Percentiles rank a stretch among this genome's conserved stretches.
These are phyloP conservation scores for Phlebopus sp. DNA, from an alignment of 1,284 basidiomycete genomes.

Conservation along the genomic window DNA sequence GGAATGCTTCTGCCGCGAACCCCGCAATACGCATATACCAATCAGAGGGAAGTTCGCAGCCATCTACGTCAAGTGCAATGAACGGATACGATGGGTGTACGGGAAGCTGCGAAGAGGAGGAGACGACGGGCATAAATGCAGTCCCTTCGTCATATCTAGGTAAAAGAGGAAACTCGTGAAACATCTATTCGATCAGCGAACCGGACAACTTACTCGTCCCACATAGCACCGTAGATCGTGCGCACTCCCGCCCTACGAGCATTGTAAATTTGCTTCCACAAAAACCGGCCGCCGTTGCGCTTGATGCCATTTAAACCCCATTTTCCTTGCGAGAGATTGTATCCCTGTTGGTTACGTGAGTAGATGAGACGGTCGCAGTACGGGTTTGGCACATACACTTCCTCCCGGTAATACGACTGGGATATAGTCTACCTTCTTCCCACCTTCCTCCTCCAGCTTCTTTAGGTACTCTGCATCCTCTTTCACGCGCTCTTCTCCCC, in stretches of 20 bases:
- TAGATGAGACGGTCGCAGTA: background rate
- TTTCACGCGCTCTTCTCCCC: constrained; percentile 57
- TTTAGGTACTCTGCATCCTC: constrained; percentile 59
- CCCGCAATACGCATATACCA: constrained; percentile 82
- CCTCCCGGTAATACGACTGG: constrained; percentile 73
- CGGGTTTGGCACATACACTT: constrained; percentile 49
- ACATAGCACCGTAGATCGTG: constrained; percentile 78
- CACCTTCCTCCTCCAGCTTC: constrained; percentile 43
- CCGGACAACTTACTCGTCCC: constrained; percentile 65
- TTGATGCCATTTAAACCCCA: constrained; percentile 67
- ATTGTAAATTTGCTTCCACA: constrained; percentile 74
- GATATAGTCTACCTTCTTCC: constrained; percentile 65
- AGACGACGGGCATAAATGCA: constrained; percentile 66
- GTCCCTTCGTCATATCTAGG: constrained; percentile 77
- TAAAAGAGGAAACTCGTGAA: constrained; percentile 2
- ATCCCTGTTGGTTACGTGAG: constrained; percentile 43
- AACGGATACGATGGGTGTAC: constrained; percentile 54
- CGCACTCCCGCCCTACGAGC: constrained; percentile 57
- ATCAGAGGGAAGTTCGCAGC: constrained; percentile 67
- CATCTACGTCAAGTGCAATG: constrained; percentile 69
- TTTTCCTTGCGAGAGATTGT: constrained; percentile 63
- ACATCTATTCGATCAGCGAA: background rate
- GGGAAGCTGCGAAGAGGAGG: constrained; percentile 55
- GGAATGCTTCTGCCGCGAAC: constrained; percentile 64
- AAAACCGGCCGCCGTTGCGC: constrained; percentile 64